phyloP scores from a whole-genome alignment of 257 asterid genomes.

The Solanum peruvianum region DNA sequence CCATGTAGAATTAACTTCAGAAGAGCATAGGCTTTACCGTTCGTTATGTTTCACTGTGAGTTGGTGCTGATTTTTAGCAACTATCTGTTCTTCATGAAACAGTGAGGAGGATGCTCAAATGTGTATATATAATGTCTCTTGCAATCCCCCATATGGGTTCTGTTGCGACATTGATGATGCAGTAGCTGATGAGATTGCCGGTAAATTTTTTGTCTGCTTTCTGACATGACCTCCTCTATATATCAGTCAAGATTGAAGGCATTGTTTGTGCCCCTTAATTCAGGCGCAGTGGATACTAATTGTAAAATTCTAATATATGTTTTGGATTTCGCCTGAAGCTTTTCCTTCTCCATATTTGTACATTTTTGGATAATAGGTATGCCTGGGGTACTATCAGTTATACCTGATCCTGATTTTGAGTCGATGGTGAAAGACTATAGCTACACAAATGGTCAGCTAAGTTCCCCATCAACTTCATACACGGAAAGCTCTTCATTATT shows the following conservation, averaged over 20 bases:
- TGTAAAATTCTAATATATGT: not conserved
- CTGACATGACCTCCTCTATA: not conserved
- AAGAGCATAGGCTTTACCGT: not conserved
- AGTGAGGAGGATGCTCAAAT: conserved; percentile 78
- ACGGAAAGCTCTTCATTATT: conserved; percentile 31
- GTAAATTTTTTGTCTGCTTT: conserved; percentile 17
- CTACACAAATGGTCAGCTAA: conserved; percentile 15
- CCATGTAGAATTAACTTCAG: not conserved
- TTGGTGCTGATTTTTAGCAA: not conserved
- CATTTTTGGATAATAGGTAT: conserved; percentile 28
- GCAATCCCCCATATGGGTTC: conserved; percentile 50
- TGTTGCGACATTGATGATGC: conserved; percentile 77
- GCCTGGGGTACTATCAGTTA: conserved; percentile 54
- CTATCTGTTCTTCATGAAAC: conserved; percentile 1
- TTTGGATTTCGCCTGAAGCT: not conserved
- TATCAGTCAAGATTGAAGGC: not conserved
- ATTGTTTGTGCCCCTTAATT: not conserved
- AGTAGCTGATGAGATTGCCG: conserved; percentile 43
- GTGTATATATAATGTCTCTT: conserved; percentile 79
- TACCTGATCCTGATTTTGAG: conserved; percentile 53
- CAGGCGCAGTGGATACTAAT: not conserved
- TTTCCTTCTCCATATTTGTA: not conserved
- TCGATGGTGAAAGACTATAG: conserved; percentile 47
- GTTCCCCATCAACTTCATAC: conserved; percentile 13
- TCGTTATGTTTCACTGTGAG: not conserved